Base-by-base conservation (phyloP, 164 flowering plant species). In the Taxillus chinensis region DNA sequence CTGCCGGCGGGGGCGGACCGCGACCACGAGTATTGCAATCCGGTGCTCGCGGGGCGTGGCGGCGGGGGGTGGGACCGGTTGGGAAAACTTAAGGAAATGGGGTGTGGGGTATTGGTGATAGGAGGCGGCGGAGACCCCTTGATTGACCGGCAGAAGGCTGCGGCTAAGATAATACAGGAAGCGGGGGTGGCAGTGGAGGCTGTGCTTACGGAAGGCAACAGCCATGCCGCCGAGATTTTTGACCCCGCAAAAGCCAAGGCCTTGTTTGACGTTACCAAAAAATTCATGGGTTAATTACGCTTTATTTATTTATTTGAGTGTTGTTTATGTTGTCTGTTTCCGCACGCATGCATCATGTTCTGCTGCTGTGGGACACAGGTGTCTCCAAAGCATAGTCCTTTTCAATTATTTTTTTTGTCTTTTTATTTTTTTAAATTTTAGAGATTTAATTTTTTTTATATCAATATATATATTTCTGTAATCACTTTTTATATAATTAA, bases 81-180 rank as follows among this genome's bases (percentile, higher is more conserved):
- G 3, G 48, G 15, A 7, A 5, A 4, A 8, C 7, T 63, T 2
- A 41, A 42, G 13, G 41, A 12, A 0, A 15, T 57, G 55, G 67
- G 67, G 56, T 64, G 67, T 45, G 37, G 42, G 45, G 55, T 57
- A 8, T 8, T 49, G 38, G 60, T 64, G 40, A 41, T 52, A n/a
- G 53, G 61, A 9, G 43, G n/a, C 27, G 55, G 41, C 7, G 61
- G 55, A 13, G 67, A 57, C 45, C 51, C 60, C 2, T 7, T 64
- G 8, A 1, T 56, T 9, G 61, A 57, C 45, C 55, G 45, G 56
- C 55, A 64, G 39, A 51, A 5, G 37, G 55, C 56, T 27, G 5
- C 48, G 43, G 60, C 14, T 15, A 12, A 57, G 55, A 56, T 57
- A 4, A 0, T 64, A 27, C 48, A 57, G 55, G 5, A 45, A 9